phyloP scores from a whole-genome alignment of 2,329 filamentous ascomycete genomes.

The Lachnum nothofagi region DNA sequence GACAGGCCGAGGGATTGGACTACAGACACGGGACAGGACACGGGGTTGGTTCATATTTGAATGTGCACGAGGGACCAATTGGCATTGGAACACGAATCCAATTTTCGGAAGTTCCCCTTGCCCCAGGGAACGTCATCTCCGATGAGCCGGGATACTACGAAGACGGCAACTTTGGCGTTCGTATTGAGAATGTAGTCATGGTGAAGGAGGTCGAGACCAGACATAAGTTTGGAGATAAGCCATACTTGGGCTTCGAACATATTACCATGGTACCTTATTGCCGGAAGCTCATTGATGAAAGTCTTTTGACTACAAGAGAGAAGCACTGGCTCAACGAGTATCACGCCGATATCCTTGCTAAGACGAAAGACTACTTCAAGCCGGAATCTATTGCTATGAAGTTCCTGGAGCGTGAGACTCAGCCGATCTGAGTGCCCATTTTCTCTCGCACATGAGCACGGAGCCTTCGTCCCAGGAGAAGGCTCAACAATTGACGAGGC shows the following conservation, averaged over 20 bases:
- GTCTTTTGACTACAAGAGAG: constrained; percentile 67
- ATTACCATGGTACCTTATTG: constrained; percentile 97
- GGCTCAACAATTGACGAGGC: background rate
- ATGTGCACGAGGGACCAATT: constrained; percentile 95
- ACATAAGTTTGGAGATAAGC: constrained; percentile 86
- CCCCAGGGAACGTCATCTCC: constrained; percentile 90
- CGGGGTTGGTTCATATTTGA: constrained; percentile 89
- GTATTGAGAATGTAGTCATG: constrained; percentile 94
- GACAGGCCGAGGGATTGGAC: constrained; percentile 70
- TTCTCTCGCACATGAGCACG: constrained; percentile 1
- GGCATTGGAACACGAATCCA: constrained; percentile 90
- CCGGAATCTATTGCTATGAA: constrained; percentile 64
- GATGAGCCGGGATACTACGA: constrained; percentile 97
- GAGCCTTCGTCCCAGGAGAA: too few relatives aligned
- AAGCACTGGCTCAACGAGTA: constrained; percentile 84
- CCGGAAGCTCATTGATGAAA: constrained; percentile 74
- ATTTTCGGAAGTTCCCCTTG: constrained; percentile 83
- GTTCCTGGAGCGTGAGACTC: constrained; percentile 87
- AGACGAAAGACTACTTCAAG: constrained; percentile 73
- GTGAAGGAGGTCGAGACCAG: constrained; percentile 83
- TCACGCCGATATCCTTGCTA: constrained; percentile 73
- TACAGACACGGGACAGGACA: constrained; percentile 96
- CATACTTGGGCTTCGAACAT: constrained; percentile 91
- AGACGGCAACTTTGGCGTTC: constrained; percentile 88
- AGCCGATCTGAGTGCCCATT: constrained; percentile 38